phyloP scores from a whole-genome alignment of 1,139 yeast genomes.

The Yamadazyma triangularis region DNA sequence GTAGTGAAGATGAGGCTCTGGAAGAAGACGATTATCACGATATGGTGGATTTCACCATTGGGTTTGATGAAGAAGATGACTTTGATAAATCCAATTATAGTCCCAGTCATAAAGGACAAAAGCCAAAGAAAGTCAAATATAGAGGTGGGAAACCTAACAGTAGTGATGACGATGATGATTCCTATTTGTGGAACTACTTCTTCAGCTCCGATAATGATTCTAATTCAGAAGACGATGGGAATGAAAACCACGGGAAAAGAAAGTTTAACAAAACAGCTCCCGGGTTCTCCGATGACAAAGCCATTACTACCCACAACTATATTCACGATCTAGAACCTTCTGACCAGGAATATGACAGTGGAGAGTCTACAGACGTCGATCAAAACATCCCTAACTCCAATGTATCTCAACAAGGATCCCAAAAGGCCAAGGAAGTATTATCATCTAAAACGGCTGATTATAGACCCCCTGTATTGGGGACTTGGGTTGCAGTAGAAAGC shows the following conservation, averaged over 20 bases:
- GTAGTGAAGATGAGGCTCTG: conserved; percentile 18
- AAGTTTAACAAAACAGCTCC: background rate
- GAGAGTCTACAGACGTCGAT: conserved; percentile 93
- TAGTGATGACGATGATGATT: conserved; percentile 49
- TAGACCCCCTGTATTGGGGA: conserved; percentile 87
- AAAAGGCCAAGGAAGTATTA: conserved; percentile 82
- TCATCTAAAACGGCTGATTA: conserved; percentile 81
- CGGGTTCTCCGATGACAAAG: background rate
- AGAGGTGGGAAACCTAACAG: conserved; percentile 9
- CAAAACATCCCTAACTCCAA: conserved; percentile 56
- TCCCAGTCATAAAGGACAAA: conserved; percentile 5
- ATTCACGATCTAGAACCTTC: conserved; percentile 5
- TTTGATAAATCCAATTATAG: conserved; percentile 5
- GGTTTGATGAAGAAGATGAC: conserved; percentile 10
- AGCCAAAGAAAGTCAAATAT: conserved; percentile 5
- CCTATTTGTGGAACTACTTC: conserved; percentile 53
- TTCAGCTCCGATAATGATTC: conserved; percentile 43
- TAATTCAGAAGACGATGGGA: conserved; percentile 28
- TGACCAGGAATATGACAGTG: conserved; percentile 38
- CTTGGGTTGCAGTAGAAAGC: conserved; percentile 77
- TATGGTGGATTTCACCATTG: conserved; percentile 26
- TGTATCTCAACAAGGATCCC: conserved; percentile 52
- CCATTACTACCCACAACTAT: conserved; percentile 1
- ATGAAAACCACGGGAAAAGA: conserved; percentile 5
- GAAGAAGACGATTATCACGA: conserved; percentile 29